A percentile compares a stretch with the other conserved stretches of the same genome.
Evolutionary conservation across 441 rosid species (phyloP).

Genomic region (Bruguiera hainesii): DNA sequence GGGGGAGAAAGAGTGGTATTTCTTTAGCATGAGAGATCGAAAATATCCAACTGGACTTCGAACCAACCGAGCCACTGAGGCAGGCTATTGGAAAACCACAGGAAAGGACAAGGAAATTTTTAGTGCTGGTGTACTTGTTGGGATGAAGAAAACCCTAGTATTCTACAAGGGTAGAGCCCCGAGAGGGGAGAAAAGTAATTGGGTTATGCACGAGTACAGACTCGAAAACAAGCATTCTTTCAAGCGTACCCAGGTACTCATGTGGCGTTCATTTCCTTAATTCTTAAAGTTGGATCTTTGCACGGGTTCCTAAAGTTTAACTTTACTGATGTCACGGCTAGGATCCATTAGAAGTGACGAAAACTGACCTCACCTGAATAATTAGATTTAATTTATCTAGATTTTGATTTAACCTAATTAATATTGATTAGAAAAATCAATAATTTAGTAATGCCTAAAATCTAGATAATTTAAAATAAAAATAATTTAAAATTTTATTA

Average conservation of each 20-base stretch:
- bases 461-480: too few species aligned
- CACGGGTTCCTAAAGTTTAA: too few species aligned
- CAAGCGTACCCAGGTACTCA: slow-evolving; percentile 26
- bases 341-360: too few species aligned
- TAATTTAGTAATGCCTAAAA: too few species aligned
- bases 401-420: too few species aligned
- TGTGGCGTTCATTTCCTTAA: too few species aligned
- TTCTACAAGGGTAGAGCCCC: slow-evolving; percentile 97
- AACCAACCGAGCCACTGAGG: slow-evolving; percentile 85
- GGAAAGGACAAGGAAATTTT: slow-evolving; percentile 89
- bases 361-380: too few species aligned
- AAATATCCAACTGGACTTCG: slow-evolving; percentile 96
- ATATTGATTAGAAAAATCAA: too few species aligned
- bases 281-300: too few species aligned
- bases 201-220: slow-evolving; percentile 98
- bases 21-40: slow-evolving; percentile 78
- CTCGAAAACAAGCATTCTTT: slow-evolving; percentile 56
- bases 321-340: too few species aligned
- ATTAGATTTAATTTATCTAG: too few species aligned
- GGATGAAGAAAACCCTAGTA: slow-evolving; percentile 99
- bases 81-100: slow-evolving; percentile 97
- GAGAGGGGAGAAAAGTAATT: slow-evolving; percentile 85
- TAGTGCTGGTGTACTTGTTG: slow-evolving; percentile 51
- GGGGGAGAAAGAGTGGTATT: slow-evolving; percentile 97
- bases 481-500: too few species aligned